Evolutionary conservation across 2,329 filamentous ascomycete species (phyloP), one percentile per base, ranked within the genome.

Genomic region (Pseudogymnoascus sp.): DNA sequence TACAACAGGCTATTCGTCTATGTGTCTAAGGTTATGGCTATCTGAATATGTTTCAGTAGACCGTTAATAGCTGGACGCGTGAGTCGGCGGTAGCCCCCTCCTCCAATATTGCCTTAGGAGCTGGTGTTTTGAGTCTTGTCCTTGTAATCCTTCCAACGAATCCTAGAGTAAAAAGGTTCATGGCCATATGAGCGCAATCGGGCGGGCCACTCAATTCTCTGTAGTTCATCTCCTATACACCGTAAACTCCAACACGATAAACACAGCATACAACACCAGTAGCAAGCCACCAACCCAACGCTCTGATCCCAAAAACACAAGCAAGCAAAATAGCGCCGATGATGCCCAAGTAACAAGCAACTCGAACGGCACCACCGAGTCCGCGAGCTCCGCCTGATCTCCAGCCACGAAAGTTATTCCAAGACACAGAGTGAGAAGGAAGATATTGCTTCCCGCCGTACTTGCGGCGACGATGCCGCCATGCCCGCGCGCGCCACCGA

Each of bases 381-480:
- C 65, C 41, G 64, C 64, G 9, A 72, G 60, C 50, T 63, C 61
- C 6, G 66, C 64, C 2, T 67, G 53, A 64, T 71, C 68, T 7
- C 68, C 71, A 39, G 65, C 65, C 18, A 72, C 53, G 61, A 74
- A 71, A 22, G 74, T 62, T 12, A 78, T 70, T 0, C 77, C 80
- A 14, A 76, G 68, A 65, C 80, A 82, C 4, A 83, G 69, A 1
- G 78, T 76, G 14, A 82, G 69, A 30, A 83, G 69, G 66, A 82
- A 83, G 35, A 82, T 79, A 62, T 82, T 82, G 64, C 79, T 81
- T 4, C 79, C 80, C 0, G 75, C 79, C 3, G 78, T 80, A 47
- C 78, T 81, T 0, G 80, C 80, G 6, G 79, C 76, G 6, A 82
- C 67, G 57, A 83, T 80, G 1, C 78, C 78, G 1, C 69, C 67